phyloP scores from a whole-genome alignment of 495 filamentous ascomycete genomes.

The Aspergillus olivimuriae region DNA sequence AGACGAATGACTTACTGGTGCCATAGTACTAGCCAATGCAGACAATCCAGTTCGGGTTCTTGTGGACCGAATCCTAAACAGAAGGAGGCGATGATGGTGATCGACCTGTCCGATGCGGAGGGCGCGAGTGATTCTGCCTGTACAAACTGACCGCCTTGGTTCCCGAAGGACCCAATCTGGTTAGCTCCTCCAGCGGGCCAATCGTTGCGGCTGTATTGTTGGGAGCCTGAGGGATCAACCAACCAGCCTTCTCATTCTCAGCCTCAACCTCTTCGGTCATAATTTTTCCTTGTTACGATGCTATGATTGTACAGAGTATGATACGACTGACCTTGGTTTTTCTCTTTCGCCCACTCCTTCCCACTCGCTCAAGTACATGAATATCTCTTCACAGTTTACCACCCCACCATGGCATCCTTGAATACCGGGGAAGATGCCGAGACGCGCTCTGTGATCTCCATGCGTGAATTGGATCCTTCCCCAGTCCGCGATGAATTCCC shows the following conservation, averaged over 20 bases:
- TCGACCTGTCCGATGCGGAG: too few relatives aligned
- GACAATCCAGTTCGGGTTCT: too few relatives aligned
- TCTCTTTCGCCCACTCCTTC: neutral
- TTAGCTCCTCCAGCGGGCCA: neutral
- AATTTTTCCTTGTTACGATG: too few relatives aligned
- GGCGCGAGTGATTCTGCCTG: neutral
- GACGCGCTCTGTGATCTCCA: constrained; percentile 49
- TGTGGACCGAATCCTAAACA: neutral
- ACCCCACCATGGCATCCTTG: too few relatives aligned
- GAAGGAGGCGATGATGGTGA: too few relatives aligned
- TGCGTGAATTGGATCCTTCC: constrained; percentile 74
- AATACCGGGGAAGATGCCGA: constrained; percentile 31
- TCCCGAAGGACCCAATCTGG: too few relatives aligned
- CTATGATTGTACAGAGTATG: too few relatives aligned
- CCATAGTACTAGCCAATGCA: constrained; percentile 8
- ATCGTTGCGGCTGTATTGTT: neutral
- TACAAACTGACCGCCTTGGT: neutral
- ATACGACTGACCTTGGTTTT: too few relatives aligned
- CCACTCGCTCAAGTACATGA: neutral
- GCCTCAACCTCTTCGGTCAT: too few relatives aligned
- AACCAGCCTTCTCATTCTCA: too few relatives aligned
- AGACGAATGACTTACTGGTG: constrained; percentile 10
- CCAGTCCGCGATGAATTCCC: constrained; percentile 63
- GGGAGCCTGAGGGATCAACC: too few relatives aligned
- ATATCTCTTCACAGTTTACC: too few relatives aligned